phyloP scores from a whole-genome alignment of 352 stramenopile species.

The Pythium myriotylum region DNA sequence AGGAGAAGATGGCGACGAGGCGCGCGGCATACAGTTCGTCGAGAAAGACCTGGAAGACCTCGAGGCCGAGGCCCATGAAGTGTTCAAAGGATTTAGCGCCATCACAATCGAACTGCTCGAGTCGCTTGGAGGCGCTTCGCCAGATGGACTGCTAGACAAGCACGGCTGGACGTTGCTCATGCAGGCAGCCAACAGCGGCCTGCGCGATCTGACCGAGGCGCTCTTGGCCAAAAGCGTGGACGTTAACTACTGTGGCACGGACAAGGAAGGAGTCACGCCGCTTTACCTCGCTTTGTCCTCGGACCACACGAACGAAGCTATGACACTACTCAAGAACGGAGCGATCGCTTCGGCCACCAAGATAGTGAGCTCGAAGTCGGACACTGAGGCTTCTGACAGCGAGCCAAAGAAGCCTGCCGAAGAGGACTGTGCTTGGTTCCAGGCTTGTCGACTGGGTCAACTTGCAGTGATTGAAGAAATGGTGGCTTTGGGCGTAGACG shows the following conservation, averaged over 20 bases:
- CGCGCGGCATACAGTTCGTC: constrained; percentile 28
- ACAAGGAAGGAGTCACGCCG: constrained; percentile 55
- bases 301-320: constrained; percentile 68
- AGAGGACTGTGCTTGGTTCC: constrained; percentile 76
- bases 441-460: constrained; percentile 74
- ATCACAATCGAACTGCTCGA: constrained; percentile 60
- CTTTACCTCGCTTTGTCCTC: constrained; percentile 78
- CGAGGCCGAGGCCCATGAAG: constrained; percentile 63
- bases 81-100: constrained; percentile 67
- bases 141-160: constrained; percentile 61
- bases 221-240: constrained; percentile 54
- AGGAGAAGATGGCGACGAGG: constrained; percentile 16
- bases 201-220: constrained; percentile 57
- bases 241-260: constrained; percentile 57
- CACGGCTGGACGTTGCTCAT: constrained; percentile 87
- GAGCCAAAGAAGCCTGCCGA: constrained; percentile 38
- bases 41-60: constrained; percentile 78
- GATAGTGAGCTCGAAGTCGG: constrained; percentile 55
- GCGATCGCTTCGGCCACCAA: constrained; percentile 67
- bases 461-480: constrained; percentile 77
- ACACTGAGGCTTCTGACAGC: constrained; percentile 16
- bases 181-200: constrained; percentile 78
- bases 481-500: constrained; percentile 61
- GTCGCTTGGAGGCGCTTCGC: constrained; percentile 31
- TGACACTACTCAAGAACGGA: constrained; percentile 73